Percentiles rank a stretch among this genome's conserved stretches.
These are phyloP conservation scores for Alternaria sp. DNA, from an alignment of 2,329 filamentous ascomycete species.

Conservation along the genomic window DNA sequence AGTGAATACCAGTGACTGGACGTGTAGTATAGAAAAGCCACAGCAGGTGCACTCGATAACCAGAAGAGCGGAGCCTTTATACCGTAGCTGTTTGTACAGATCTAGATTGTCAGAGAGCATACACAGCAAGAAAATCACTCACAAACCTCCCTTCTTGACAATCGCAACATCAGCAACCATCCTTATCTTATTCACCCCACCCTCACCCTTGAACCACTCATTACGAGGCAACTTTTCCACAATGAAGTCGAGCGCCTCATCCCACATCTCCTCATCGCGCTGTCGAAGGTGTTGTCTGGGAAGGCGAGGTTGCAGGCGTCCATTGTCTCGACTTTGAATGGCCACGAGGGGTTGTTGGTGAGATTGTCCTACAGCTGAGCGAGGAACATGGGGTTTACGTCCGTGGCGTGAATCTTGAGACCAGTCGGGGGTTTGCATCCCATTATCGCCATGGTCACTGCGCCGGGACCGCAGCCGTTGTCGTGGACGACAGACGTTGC, in stretches of 20 bases:
- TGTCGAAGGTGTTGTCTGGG: neutral
- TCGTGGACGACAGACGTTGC: neutral
- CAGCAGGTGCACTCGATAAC: too few species aligned
- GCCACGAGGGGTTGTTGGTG: neutral
- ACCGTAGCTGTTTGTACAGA: neutral
- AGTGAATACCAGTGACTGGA: too few species aligned
- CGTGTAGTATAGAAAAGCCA: too few species aligned
- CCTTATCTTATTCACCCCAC: neutral
- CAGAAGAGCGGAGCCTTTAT: too few species aligned
- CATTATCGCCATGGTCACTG: neutral
- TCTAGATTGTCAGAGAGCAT: neutral
- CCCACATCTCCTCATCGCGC: neutral
- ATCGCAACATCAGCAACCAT: neutral
- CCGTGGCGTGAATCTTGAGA: neutral
- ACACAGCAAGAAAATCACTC: neutral
- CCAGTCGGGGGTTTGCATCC: accelerated
- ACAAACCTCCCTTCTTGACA: neutral
- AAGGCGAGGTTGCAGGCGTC: neutral
- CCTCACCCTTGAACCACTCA: neutral
- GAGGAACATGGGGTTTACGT: neutral
- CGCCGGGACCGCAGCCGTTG: neutral
- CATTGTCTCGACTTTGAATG: neutral
- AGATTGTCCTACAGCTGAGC: neutral
- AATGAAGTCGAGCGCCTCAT: neutral
- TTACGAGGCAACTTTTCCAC: neutral